Evolutionary conservation across 805 yeast species (phyloP), one percentile per base, ranked within the genome.

Genomic region (Wickerhamiella domercqiae): DNA sequence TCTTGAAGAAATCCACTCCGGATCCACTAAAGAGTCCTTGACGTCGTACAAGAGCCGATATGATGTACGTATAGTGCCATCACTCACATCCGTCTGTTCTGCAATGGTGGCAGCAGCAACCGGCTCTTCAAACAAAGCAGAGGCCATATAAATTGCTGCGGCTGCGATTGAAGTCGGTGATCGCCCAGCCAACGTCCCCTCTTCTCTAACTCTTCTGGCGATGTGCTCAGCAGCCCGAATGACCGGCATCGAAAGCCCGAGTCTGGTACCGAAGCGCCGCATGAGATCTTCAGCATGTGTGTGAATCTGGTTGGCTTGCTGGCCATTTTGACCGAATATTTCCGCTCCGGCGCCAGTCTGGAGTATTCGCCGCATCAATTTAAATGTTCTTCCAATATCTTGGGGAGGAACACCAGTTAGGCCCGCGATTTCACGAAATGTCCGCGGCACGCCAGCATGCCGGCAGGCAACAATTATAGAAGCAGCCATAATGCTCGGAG

Each of bases 91-190:
- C 14, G 95, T 73, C 49, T 80, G 80, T 48, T 83, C 94, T 9
- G 94, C 81, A 39, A 90, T 87, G 51, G 73, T 78, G 1, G 78
- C 61, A 0, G 94, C 86, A 3, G 79, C 65, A 26, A 82, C 64
- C 36, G 74, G 78, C 25, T 77, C 75, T 32, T 79, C 79, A 55
- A 86, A 86, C n/a, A 90, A 62, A n/a, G 81, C 63, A 3, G 87
- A 79, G 5, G 94, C 81, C 80, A 90, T 77, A 60, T 87, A 90
- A 35, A 90, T 87, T 4, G 90, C 93, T 1, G 96, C 93, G 5
- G 97, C 97, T 0, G 97, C 96, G 53, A 90, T 83, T 26, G 98
- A 87, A 38, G 86, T 86, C 21, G 98, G 98, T 3, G 95, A 81
- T 48, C 95, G 71, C 50, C 98, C 97, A 14, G 94, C 96, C 52